Evolutionary conservation across 305 asterid genomes (phyloP), one percentile per base, ranked within the genome.

Genomic region (Salvia sclarea): DNA sequence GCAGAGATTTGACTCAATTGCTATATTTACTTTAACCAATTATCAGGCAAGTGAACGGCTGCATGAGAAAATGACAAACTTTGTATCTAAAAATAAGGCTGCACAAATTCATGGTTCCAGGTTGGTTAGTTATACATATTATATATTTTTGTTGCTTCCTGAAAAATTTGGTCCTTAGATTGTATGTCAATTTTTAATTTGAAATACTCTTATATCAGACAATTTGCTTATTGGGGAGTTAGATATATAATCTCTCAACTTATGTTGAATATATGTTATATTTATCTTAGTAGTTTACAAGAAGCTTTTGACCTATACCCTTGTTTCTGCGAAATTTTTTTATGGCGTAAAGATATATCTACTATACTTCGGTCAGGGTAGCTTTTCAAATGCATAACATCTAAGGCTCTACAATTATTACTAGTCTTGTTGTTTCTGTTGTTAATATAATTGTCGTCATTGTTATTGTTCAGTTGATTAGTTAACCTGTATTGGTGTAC

Each of bases 21-120:
- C 61, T 47, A 65, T 18, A 21, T 61, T 35, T 74, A 64, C 64
- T 78, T 62, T 80, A 68, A 63, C 79, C 72, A 69, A 58, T 78
- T 72, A 28, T 77, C 91, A 95, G 99, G 97, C 99, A 71, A 92
- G 94, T 76, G 91, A 77, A 70, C 83, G 95, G 61, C 78, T 95
- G 90, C 95, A 90, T 83, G 94, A 92, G 78, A 95, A 95, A 91
- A 92, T 90, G 99, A 92, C 89, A 62, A 95, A 84, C 73, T 95
- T 95, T 68, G 91, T 95, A 55, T 82, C 94, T 33, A 95, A 89
- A 80, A 95, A 95, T 72, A 95, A 86, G 89, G 99, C 97, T 71
- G 99, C 99, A 33, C 95, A 95, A 84, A 92, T 95, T 52, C 97
- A 91, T 62, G 97, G 98, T 67, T 86, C 97, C 80, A 86, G 99